phyloP scores from a whole-genome alignment of 495 filamentous ascomycete genomes.

The Aspergillus bertholletiae region DNA sequence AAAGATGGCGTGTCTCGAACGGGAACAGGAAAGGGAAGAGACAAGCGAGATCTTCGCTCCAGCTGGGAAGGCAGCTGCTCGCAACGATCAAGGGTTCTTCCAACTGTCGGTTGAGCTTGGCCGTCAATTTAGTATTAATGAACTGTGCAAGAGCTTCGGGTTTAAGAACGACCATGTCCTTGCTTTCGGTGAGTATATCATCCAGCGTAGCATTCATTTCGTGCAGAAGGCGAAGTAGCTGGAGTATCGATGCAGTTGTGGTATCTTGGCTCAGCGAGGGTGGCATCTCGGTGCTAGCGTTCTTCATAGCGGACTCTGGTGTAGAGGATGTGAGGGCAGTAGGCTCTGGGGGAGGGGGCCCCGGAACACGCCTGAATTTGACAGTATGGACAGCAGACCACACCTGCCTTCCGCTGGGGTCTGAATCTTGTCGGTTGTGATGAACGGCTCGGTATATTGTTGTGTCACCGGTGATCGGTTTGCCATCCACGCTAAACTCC shows the following conservation, averaged over 20 bases:
- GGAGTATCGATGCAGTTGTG: slow-evolving; percentile 81
- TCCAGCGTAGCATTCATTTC: slow-evolving; percentile 93
- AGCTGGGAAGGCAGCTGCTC: slow-evolving; percentile 91
- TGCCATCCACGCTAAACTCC: slow-evolving; percentile 85
- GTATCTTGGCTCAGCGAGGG: slow-evolving; percentile 81
- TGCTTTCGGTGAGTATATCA: slow-evolving; percentile 89
- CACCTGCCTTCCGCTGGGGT: slow-evolving; percentile 65
- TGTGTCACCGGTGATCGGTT: slow-evolving; percentile 82
- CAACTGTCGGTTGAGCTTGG: slow-evolving; percentile 96
- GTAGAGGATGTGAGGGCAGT: slow-evolving; percentile 56
- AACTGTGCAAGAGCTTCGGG: slow-evolving; percentile 91
- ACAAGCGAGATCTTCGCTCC: slow-evolving; percentile 96
- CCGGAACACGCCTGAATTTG: slow-evolving; percentile 82
- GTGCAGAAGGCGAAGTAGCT: slow-evolving; percentile 85
- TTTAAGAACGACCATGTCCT: slow-evolving; percentile 64
- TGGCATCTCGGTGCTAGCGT: slow-evolving; percentile 56
- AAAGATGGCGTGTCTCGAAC: slow-evolving; percentile 96
- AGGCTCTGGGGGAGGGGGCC: slow-evolving; percentile 81
- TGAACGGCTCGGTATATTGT: slow-evolving; percentile 97
- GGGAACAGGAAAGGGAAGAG: slow-evolving; percentile 98
- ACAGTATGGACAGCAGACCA: slow-evolving; percentile 90
- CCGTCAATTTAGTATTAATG: slow-evolving; percentile 97
- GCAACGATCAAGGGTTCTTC: slow-evolving; percentile 99
- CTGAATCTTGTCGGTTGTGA: slow-evolving; percentile 58
- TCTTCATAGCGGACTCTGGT: slow-evolving; percentile 45